Percentiles rank a stretch among this genome's conserved stretches.
Evolutionary conservation across 371 early-diverging fungal species (phyloP).

Genomic region (Apophysomyces trapeziformis): DNA sequence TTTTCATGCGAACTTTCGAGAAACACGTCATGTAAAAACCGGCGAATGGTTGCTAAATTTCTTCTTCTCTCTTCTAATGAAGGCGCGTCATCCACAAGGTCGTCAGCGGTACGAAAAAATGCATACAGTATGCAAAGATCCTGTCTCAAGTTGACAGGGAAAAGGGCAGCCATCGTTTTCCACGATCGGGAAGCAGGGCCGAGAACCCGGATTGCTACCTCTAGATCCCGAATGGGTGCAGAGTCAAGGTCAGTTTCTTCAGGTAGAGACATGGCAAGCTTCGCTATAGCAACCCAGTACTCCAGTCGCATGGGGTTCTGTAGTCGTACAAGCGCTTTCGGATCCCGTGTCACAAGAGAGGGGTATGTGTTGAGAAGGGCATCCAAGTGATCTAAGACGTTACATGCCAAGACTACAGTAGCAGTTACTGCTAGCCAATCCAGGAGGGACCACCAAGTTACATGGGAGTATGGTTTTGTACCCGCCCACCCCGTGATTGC

Average conservation of each 20-base stretch:
- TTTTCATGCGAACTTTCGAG: background rate
- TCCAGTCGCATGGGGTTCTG: conserved; percentile 23
- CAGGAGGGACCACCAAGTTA: conserved; percentile 34
- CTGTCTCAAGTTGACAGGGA: conserved; percentile 50
- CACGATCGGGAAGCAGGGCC: conserved; percentile 54
- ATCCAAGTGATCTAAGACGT: conserved; percentile 48
- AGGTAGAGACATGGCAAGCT: conserved; percentile 22
- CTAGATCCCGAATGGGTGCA: conserved; percentile 34
- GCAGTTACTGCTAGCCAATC: conserved; percentile 43
- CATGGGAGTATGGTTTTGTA: conserved; percentile 11
- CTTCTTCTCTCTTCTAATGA: conserved; percentile 22
- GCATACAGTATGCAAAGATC: conserved; percentile 58
- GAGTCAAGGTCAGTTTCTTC: conserved; percentile 32
- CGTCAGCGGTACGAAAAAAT: conserved; percentile 62
- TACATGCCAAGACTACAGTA: conserved; percentile 40
- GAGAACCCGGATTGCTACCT: conserved; percentile 30
- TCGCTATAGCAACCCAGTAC: conserved; percentile 31
- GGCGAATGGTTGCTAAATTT: conserved; percentile 32
- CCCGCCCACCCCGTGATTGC: conserved; percentile 31
- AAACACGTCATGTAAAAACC: conserved; percentile 22
- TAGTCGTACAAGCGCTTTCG: conserved; percentile 18
- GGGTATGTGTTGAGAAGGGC: conserved; percentile 43
- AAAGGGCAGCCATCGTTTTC: conserved; percentile 54
- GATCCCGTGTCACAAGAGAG: conserved; percentile 21
- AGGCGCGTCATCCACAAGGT: conserved; percentile 54